Conservation (phyloP, 1,139 yeast genomes). For the Zygoascus sp. region DNA sequence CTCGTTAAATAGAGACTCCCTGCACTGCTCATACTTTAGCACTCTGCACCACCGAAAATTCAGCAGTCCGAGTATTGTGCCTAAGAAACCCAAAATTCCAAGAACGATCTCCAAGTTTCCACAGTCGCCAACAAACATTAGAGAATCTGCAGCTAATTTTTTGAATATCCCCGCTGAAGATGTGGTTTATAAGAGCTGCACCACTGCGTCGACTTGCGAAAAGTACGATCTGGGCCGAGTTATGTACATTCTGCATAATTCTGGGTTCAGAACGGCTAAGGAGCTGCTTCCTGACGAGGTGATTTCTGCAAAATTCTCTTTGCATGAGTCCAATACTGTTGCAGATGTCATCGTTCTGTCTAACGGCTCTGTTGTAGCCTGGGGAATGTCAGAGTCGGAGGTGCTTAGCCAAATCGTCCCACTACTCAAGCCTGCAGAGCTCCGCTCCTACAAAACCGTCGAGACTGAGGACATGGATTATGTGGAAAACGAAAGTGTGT, state of each 20-base stretch:
- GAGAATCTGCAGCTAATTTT: conserved; percentile 5
- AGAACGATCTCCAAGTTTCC: conserved; percentile 7
- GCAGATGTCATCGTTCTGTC: conserved; percentile 59
- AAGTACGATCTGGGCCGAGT: conserved; percentile 52
- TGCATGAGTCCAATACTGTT: conserved; percentile 35
- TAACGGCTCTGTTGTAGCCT: conserved; percentile 74
- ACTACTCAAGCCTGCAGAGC: conserved; percentile 45
- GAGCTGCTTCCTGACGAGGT: conserved; percentile 53
- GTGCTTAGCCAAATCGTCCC: conserved; percentile 42
- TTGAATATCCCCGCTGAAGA: neutral
- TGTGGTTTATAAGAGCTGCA: conserved; percentile 39
- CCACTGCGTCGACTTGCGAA: conserved; percentile 69
- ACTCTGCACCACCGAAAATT: too few species aligned
- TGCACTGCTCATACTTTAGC: too few species aligned
- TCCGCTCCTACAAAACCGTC: conserved; percentile 44
- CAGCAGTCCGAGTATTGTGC: neutral
- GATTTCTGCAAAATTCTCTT: conserved; percentile 27
- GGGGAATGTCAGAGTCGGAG: conserved; percentile 64
- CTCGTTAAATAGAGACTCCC: too few species aligned
- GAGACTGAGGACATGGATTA: conserved; percentile 89
- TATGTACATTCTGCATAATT: conserved; percentile 34
- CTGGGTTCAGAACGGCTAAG: conserved; percentile 39
- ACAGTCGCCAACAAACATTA: neutral
- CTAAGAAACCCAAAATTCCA: conserved; percentile 6
- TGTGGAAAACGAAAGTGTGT: conserved; percentile 37